Evolutionary conservation across 306 rosid species (phyloP).

Genomic region (Quercus alba): DNA sequence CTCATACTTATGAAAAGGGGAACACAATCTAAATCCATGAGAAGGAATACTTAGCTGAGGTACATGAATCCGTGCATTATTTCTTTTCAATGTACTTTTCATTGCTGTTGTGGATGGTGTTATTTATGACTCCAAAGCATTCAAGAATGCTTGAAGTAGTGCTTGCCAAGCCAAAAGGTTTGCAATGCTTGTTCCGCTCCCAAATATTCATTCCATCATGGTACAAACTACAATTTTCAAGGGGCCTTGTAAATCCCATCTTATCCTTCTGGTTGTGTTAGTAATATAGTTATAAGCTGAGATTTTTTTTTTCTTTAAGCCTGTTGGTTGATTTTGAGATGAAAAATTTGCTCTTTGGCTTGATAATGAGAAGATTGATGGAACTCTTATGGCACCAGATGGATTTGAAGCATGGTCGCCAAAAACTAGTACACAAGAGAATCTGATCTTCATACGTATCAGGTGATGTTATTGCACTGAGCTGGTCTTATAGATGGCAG

Average conservation of each 20-base stretch:
- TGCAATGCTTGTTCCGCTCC: not conserved
- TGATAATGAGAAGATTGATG: slow-evolving; percentile 39
- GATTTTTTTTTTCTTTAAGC: not conserved
- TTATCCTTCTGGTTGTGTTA: not conserved
- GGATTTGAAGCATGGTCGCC: slow-evolving; percentile 19
- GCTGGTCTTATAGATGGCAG: slow-evolving; percentile 52
- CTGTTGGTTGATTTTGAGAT: not conserved
- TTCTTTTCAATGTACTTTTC: not conserved
- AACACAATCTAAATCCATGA: too few species aligned
- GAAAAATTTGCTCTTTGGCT: not conserved
- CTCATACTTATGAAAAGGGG: too few species aligned
- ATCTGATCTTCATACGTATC: slow-evolving; percentile 53
- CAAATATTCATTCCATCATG: not conserved
- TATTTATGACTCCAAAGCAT: not conserved
- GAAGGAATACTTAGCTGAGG: too few species aligned
- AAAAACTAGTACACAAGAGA: slow-evolving; percentile 30
- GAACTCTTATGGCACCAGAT: slow-evolving; percentile 47
- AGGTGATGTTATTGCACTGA: slow-evolving; percentile 41
- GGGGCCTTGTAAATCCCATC: not conserved
- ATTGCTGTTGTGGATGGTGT: not conserved
- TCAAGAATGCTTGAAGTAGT: not conserved
- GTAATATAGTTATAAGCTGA: too few species aligned
- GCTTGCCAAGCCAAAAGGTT: too few species aligned
- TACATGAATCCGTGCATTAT: too few species aligned
- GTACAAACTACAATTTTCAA: not conserved